Base-by-base conservation (phyloP, 169 alveolate genomes). In the Plasmodium ovale region DNA sequence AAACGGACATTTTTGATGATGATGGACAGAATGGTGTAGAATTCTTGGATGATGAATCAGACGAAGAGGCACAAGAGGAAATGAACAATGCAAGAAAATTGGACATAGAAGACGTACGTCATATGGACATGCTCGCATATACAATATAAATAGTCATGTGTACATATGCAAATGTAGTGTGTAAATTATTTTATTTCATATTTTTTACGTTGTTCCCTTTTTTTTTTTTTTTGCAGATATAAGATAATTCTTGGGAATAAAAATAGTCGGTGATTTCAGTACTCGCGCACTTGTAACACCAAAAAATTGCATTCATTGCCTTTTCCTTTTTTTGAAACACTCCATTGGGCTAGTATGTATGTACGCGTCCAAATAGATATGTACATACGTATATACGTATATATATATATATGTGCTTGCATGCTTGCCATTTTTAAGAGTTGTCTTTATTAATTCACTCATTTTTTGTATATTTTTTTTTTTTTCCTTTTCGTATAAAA, bases 1-100 rank as follows among this genome's bases (percentile, higher is more conserved):
- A 98, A 84, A 95, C 97, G 29, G 98, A 94, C 62, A 87, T 94
- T 62, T 96, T 94, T 53, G 99, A 96, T 79, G 99, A 95, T 37
- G 97, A 95, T 88, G 97, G 91, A 72, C 98, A 95, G 87, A 96
- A 94, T 51, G 96, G 96, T 21, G 94, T 95, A 49, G 97, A 95
- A 64, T 95, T 95, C 89, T 97, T 94, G 88, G 97, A 96, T 71
- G 97, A 91, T 19, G 94, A 93, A 19, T 91, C 94, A 37, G 95
- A 89, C 37, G 94, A 92, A 19, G 96, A 79, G 44, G 89, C 72
- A 5, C 89, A 79, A 64, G 89, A 67, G 53, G 89, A 79, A 14
- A 33, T 64, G 53, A 62, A 79, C 49, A 79, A 79, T 47, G 70
- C 69, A 16, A 49, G 29, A 9, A 79, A 67, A 49, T 31, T 79